phyloP scores from a whole-genome alignment of 31 red algal species.

The Pterothamnion heteromorphum region DNA sequence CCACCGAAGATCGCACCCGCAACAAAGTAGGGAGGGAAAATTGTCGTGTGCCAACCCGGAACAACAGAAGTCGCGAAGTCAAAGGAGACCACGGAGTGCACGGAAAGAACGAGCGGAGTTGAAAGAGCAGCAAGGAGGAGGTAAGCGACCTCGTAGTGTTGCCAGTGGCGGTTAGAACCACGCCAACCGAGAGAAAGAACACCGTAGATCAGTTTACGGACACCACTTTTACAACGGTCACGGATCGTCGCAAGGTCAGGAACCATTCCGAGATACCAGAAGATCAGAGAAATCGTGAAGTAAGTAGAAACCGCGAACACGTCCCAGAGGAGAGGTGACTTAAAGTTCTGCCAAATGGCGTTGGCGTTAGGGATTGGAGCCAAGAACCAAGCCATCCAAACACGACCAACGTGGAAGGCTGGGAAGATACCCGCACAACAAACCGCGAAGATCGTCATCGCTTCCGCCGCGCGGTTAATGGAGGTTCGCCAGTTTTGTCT shows the following conservation, averaged over 20 bases:
- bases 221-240: neutral
- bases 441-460: constrained; percentile 38
- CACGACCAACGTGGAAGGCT: neutral
- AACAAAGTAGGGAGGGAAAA: constrained; percentile 41
- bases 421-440: neutral
- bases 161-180: neutral
- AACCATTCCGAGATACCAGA: constrained; percentile 27
- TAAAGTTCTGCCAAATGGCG: neutral
- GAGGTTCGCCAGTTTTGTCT: constrained; percentile 1
- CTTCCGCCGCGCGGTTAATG: constrained; percentile 16
- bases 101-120: constrained; percentile 25
- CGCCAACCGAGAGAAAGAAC: neutral
- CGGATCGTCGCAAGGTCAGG: constrained; percentile 24
- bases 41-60: constrained; percentile 28
- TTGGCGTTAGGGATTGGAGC: neutral
- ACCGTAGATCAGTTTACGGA: neutral
- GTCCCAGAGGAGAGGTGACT: constrained; percentile 8
- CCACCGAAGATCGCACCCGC: constrained; percentile 23
- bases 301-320: constrained; percentile 22
- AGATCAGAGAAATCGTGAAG: constrained; percentile 25
- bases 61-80: constrained; percentile 2
- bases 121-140: neutral
- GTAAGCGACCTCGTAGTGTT: neutral
- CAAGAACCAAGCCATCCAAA: constrained; percentile 13
- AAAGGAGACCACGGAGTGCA: constrained; percentile 9